Percentiles rank a stretch among this genome's conserved stretches.
phyloP scores from a whole-genome alignment of 768 basidiomycete species.

The Galerina marginata region DNA sequence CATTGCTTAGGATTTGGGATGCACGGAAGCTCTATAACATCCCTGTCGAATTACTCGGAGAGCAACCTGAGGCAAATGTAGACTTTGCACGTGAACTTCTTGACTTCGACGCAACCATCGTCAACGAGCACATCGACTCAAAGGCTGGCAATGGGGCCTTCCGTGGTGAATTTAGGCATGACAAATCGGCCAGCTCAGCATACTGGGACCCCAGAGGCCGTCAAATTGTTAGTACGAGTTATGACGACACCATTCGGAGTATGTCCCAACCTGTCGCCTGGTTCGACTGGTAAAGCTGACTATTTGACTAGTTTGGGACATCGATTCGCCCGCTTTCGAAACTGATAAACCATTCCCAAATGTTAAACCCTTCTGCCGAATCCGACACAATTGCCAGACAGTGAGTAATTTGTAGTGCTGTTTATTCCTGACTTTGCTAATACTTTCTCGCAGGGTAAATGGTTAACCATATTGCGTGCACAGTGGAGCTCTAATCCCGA shows the following conservation, averaged over 20 bases:
- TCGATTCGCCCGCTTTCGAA: slow-evolving; percentile 56
- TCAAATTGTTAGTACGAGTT: slow-evolving; percentile 82
- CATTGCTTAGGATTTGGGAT: slow-evolving; percentile 74
- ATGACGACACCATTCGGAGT: slow-evolving; percentile 80
- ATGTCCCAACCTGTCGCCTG: slow-evolving; percentile 30
- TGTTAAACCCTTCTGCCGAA: slow-evolving; percentile 64
- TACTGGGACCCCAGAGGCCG: slow-evolving; percentile 88
- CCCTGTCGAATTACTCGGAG: slow-evolving; percentile 36
- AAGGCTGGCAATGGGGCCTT: slow-evolving; percentile 58
- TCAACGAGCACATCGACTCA: slow-evolving; percentile 56
- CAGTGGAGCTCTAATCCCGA: slow-evolving; percentile 83
- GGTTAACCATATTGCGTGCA: slow-evolving; percentile 79
- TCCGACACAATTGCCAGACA: slow-evolving; percentile 82
- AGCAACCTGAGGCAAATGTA: slow-evolving; percentile 13
- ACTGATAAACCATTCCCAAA: slow-evolving; percentile 56
- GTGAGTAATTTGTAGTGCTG: slow-evolving; percentile 42
- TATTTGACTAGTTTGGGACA: slow-evolving; percentile 71
- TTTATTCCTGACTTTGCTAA: not conserved
- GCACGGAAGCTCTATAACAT: slow-evolving; percentile 64
- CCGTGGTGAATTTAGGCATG: slow-evolving; percentile 70
- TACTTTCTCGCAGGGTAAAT: slow-evolving; percentile 63
- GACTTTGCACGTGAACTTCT: slow-evolving; percentile 14
- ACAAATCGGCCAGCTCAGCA: slow-evolving; percentile 80
- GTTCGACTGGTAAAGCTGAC: slow-evolving; percentile 12
- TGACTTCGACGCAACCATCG: slow-evolving; percentile 45